These are phyloP conservation scores for Ceratocystis ficicola DNA, from an alignment of 2,329 filamentous ascomycete genomes.

Conservation along the genomic window DNA sequence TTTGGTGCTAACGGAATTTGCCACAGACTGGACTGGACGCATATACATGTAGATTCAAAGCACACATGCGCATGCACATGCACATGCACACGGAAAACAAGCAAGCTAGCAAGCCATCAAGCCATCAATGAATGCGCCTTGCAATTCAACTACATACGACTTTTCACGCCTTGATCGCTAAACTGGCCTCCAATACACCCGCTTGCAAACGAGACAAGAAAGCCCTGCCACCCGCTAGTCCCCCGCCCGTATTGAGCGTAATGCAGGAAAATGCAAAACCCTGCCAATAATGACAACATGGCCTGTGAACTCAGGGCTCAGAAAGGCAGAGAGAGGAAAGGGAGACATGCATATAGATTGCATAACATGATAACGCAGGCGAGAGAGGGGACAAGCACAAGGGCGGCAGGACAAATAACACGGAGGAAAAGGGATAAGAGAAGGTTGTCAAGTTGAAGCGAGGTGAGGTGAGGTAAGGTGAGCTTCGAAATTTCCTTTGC, in stretches of 20 bases:
- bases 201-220: not conserved
- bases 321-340: not conserved
- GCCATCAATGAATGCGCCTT: no score
- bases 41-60: not conserved
- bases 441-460: not conserved
- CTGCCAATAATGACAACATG: not conserved
- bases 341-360: conserved; percentile 8
- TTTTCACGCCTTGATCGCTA: no score
- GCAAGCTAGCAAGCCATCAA: no score
- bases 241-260: not conserved
- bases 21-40: not conserved
- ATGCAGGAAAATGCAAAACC: not conserved
- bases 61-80: not conserved
- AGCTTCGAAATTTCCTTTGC: not conserved
- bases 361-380: not conserved
- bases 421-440: not conserved
- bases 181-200: not conserved
- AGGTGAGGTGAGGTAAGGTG: not conserved
- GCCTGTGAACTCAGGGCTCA: conserved; percentile 1
- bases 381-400: not conserved
- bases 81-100: not conserved
- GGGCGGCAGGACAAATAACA: not conserved
- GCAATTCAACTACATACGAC: no score
- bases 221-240: no score
- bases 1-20: not conserved